phyloP scores from a whole-genome alignment of 108 stramenopile species.

The Pelagomonas calceolata region DNA sequence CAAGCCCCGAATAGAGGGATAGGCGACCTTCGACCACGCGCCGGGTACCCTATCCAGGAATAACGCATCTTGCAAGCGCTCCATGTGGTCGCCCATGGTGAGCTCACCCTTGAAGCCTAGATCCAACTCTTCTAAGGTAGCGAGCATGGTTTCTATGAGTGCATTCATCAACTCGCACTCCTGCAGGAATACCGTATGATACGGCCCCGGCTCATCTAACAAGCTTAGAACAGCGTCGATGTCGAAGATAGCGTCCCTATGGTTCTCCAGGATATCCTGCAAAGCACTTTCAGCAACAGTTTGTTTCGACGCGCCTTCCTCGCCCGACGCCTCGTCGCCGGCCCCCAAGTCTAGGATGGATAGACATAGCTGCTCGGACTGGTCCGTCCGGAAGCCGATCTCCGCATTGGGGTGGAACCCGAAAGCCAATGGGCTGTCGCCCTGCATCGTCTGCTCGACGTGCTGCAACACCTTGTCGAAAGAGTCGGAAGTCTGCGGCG shows the following conservation, averaged over 20 bases:
- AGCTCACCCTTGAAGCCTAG: constrained; percentile 30
- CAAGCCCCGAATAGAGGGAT: constrained; percentile 24
- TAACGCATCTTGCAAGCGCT: constrained; percentile 27
- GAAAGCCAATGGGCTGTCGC: constrained; percentile 33
- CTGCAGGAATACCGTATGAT: constrained; percentile 39
- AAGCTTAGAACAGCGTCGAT: constrained; percentile 7
- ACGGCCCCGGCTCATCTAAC: constrained; percentile 29
- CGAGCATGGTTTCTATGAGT: constrained; percentile 26
- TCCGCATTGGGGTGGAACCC: constrained; percentile 40
- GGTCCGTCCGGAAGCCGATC: constrained; percentile 29
- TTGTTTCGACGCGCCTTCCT: constrained; percentile 9
- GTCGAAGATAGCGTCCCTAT: constrained; percentile 22
- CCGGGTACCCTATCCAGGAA: constrained; percentile 33
- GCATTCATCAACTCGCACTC: constrained; percentile 46
- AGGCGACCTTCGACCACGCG: constrained; percentile 40
- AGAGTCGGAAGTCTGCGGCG: constrained; percentile 8
- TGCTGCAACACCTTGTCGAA: constrained; percentile 15
- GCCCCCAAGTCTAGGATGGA: constrained; percentile 5
- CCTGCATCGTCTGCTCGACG: constrained; percentile 23
- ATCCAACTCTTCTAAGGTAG: constrained; percentile 27
- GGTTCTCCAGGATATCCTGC: constrained; percentile 28
- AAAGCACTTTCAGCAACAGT: constrained; percentile 26
- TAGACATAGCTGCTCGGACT: constrained; percentile 7
- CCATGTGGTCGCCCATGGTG: constrained; percentile 41
- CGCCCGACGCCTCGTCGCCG: constrained; percentile 4